These are phyloP conservation scores for Zygotorulaspora danielsina DNA, from an alignment of 805 yeast species.

Conservation along the genomic window DNA sequence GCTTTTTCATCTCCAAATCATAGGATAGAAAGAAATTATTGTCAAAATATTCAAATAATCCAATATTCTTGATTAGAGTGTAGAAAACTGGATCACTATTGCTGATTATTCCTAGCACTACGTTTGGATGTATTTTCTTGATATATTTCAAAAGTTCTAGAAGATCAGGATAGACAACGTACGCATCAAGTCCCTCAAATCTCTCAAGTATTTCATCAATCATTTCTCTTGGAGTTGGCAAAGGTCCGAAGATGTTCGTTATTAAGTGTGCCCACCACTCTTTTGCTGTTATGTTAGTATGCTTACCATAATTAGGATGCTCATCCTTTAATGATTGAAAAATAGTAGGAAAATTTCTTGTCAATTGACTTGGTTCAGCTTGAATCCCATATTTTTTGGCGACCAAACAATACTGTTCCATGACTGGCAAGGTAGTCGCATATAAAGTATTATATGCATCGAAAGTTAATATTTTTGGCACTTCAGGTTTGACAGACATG, in stretches of 20 bases:
- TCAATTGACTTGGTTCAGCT: constrained; percentile 26
- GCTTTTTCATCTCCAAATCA: constrained; percentile 52
- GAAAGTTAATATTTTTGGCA: constrained; percentile 51
- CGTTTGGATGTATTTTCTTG: constrained; percentile 30
- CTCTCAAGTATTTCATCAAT: constrained; percentile 43
- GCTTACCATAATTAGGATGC: constrained; percentile 64
- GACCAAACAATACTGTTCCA: constrained; percentile 49
- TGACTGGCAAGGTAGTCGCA: constrained; percentile 50
- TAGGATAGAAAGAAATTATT: constrained; percentile 49
- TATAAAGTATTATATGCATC: constrained; percentile 70
- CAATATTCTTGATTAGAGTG: constrained; percentile 44
- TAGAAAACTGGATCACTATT: constrained; percentile 61
- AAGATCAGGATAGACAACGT: constrained; percentile 52
- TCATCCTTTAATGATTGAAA: constrained; percentile 37
- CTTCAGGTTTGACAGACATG: constrained; percentile 7
- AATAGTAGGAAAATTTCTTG: constrained; percentile 28
- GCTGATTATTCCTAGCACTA: constrained; percentile 46
- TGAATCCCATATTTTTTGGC: constrained; percentile 44
- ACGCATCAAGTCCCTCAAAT: constrained; percentile 51
- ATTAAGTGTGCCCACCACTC: constrained; percentile 61
- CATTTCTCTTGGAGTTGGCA: constrained; percentile 35
- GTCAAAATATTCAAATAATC: constrained; percentile 41
- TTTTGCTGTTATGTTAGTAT: constrained; percentile 30
- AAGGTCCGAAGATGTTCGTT: constrained; percentile 40
- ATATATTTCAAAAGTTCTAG: constrained; percentile 40